Conservation (phyloP, 805 yeast species). For the Lipomyces sp. region DNA sequence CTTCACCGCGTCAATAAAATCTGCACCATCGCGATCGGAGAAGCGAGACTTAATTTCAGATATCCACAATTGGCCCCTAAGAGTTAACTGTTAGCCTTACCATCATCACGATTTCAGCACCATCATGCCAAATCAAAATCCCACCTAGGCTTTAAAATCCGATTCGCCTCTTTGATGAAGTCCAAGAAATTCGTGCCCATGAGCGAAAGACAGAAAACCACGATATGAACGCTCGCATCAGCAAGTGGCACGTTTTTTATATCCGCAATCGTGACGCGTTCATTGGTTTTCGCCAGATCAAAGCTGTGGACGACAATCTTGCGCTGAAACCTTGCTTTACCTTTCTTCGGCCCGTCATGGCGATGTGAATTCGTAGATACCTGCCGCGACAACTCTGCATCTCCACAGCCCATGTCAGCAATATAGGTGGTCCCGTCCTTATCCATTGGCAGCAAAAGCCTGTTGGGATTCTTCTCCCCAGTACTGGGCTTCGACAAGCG, state of each 20-base stretch:
- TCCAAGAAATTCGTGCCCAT: conserved; percentile 98
- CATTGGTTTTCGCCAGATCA: conserved; percentile 85
- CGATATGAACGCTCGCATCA: conserved; percentile 77
- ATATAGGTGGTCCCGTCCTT: conserved; percentile 63
- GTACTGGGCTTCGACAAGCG: no score
- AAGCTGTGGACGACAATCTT: conserved; percentile 74
- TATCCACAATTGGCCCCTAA: conserved; percentile 92
- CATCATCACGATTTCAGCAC: no score
- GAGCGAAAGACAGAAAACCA: conserved; percentile 87
- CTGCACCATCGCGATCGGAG: conserved; percentile 52
- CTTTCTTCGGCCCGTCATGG: conserved; percentile 37
- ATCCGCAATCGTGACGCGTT: conserved; percentile 94
- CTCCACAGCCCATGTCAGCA: conserved; percentile 99
- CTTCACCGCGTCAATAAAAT: conserved; percentile 76
- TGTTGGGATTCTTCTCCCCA: conserved; percentile 9
- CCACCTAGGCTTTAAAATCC: conserved; percentile 66
- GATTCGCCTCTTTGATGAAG: conserved; percentile 82
- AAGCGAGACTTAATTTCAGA: conserved; percentile 95
- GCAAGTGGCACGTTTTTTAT: conserved; percentile 82
- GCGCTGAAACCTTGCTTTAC: conserved; percentile 33
- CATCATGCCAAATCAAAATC: background rate
- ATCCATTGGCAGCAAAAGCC: conserved; percentile 48
- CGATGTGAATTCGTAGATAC: conserved; percentile 49
- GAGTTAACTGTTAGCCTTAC: background rate
- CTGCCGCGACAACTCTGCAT: conserved; percentile 78